A percentile compares a stretch with the other conserved stretches of the same genome.
phyloP scores from a whole-genome alignment of 2,329 filamentous ascomycete species.

The Tolypocladium tropicale region DNA sequence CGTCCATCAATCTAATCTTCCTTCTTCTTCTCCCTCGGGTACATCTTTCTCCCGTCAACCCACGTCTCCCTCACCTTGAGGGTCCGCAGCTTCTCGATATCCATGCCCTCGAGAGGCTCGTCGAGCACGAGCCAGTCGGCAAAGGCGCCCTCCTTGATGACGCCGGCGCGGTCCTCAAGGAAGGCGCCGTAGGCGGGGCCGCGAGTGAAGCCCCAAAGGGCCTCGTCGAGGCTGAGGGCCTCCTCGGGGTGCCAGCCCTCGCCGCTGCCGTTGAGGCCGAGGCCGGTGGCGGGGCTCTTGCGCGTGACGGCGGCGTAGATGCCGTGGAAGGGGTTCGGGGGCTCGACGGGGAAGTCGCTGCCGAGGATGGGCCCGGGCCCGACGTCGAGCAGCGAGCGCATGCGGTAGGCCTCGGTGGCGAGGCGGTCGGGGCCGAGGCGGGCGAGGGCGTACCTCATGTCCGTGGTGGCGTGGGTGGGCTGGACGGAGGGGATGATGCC shows the following conservation, averaged over 20 bases:
- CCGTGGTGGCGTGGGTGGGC: conserved; percentile 62
- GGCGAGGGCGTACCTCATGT: conserved; percentile 55
- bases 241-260: conserved; percentile 51
- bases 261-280: conserved; percentile 32
- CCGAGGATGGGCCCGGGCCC: conserved; percentile 47
- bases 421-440: conserved; percentile 49
- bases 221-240: conserved; percentile 46
- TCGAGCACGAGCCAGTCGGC: conserved; percentile 67
- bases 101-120: conserved; percentile 37
- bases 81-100: conserved; percentile 40
- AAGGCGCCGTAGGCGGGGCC: conserved; percentile 50
- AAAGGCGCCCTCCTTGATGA: conserved; percentile 48
- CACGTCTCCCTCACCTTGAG: conserved; percentile 56
- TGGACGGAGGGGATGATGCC: conserved; percentile 60
- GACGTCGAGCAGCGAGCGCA: conserved; percentile 48
- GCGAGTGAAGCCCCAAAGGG: conserved; percentile 51
- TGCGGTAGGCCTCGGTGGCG: conserved; percentile 50
- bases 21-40: conserved; percentile 11
- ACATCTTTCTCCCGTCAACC: conserved; percentile 49
- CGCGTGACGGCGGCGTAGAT: conserved; percentile 59
- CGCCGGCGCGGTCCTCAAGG: conserved; percentile 46
- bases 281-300: conserved; percentile 45
- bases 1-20: background rate
- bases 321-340: conserved; percentile 55
- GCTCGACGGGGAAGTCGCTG: conserved; percentile 64